Evolutionary conservation across 2,329 filamentous ascomycete genomes (phyloP).

Genomic region (Canariomyces notabilis): DNA sequence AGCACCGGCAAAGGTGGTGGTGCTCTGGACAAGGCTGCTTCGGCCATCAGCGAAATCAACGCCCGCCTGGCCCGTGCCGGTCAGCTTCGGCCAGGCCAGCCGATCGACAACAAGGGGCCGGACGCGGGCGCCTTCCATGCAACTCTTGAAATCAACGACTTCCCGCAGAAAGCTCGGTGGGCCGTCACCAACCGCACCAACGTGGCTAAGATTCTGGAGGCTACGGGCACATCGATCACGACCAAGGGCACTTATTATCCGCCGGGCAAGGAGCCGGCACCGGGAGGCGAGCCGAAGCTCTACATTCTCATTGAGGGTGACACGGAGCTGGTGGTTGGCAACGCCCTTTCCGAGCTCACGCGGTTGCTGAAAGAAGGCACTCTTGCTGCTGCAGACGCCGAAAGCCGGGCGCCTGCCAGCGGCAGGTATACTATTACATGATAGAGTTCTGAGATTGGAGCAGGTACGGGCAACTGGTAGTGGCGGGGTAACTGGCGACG

Average conservation of each 20-base stretch:
- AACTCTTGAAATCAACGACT: constrained; percentile 98
- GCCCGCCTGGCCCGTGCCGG: constrained; percentile 83
- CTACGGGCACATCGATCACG: constrained; percentile 92
- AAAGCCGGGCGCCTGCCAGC: constrained; percentile 69
- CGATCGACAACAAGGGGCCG: constrained; percentile 96
- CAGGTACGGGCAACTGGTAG: too few relatives aligned
- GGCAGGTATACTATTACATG: constrained; percentile 84
- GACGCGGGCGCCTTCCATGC: constrained; percentile 96
- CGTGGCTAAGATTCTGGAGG: constrained; percentile 94
- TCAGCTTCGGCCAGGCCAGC: constrained; percentile 83
- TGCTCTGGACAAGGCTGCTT: constrained; percentile 76
- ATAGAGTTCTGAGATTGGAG: too few relatives aligned
- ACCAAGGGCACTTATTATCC: constrained; percentile 92
- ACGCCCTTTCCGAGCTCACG: constrained; percentile 86
- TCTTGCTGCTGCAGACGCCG: constrained; percentile 81
- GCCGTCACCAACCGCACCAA: constrained; percentile 98
- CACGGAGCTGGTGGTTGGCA: constrained; percentile 85
- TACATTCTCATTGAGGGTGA: constrained; percentile 98
- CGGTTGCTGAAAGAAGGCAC: constrained; percentile 85
- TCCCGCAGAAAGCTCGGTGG: constrained; percentile 97
- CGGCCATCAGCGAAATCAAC: constrained; percentile 89
- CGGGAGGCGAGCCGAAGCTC: constrained; percentile 79
- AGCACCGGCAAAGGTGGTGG: constrained; percentile 53
- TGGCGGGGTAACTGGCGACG: too few relatives aligned
- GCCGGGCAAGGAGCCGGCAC: constrained; percentile 70